Base-by-base conservation (phyloP, 1,284 basidiomycete genomes). In the Cryptococcus sp. region DNA sequence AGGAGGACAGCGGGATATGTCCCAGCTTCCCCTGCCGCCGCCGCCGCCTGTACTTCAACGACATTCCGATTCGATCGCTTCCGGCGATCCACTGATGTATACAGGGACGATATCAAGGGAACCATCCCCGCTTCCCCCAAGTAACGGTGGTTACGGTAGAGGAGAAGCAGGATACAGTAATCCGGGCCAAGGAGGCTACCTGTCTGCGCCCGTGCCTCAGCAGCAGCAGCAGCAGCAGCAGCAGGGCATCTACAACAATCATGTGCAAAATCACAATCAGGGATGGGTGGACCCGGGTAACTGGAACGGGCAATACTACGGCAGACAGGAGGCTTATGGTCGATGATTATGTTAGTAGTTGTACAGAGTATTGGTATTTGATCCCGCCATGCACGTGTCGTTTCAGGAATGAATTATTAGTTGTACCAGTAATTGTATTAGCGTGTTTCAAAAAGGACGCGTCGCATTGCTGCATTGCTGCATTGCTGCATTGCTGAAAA, bases 231-330 rank as follows among this genome's bases (percentile, higher is more conserved):
- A 47, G n/a, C 15, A 23, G 8, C 42, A 45, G 22, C 45, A 39
- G 7, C 41, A 56, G 60, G 40, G 25, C 23, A 54, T 39, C 23
- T 50, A 56, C 25, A 22, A 48, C 45, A 49, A 39, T 48, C 11
- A 53, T 15, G 50, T 46, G 16, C 54, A 49, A 52, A 54, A 50
- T 46, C 54, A 49, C 52, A 54, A 50, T 46, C 41, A 47, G 13
- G 64, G 65, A 19, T 76, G 71, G 71, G 72, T 75, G 16, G 75
- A 75, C 59, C 66, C 62, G n/a, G 56, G 50, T 22, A 25, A 52
- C 8, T 78, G 74, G 52, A 78, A 78, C 53, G 77, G 76, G 10
- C 68, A 66, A 8, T 57, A 74, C 56, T 77, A 76, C 57, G 66
- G 66, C 3, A 45, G 50, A 20, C 22, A 63, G 13, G 60, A 72